Evolutionary conservation across 495 filamentous ascomycete species (phyloP).

Genomic region (Pseudotulostoma volvatum): DNA sequence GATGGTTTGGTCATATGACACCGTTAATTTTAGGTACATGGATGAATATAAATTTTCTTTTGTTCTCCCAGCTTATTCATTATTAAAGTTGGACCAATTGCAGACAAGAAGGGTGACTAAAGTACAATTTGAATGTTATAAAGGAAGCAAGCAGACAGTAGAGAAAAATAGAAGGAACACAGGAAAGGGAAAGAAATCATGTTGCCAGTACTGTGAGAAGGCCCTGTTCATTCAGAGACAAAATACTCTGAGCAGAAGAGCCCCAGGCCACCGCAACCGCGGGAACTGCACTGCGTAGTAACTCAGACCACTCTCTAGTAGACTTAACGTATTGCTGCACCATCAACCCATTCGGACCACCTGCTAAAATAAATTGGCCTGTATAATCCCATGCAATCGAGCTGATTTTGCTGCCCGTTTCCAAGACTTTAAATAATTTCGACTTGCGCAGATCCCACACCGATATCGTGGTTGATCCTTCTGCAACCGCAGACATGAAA

Average conservation of each 20-base stretch:
- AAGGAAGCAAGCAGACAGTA: too few species aligned
- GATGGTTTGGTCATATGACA: too few species aligned
- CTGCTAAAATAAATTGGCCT: constrained; percentile 77
- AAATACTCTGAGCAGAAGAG: constrained; percentile 49
- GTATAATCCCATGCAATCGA: constrained; percentile 82
- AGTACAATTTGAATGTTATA: too few species aligned
- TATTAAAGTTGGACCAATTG: too few species aligned
- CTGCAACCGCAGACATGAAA: constrained; percentile 68
- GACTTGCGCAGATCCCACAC: constrained; percentile 87
- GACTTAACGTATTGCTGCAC: constrained; percentile 78
- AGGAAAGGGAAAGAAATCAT: constrained; percentile 5
- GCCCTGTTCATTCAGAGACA: constrained; percentile 59
- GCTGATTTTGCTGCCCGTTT: constrained; percentile 59
- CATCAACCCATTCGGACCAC: constrained; percentile 62
- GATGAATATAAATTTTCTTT: too few species aligned
- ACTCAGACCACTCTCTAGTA: constrained; percentile 77
- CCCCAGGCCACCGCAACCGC: constrained; percentile 68
- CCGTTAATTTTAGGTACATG: too few species aligned
- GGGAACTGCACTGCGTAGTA: constrained; percentile 55
- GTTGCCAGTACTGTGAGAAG: constrained; percentile 45
- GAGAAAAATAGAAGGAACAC: not conserved
- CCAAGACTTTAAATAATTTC: constrained; percentile 58
- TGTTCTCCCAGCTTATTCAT: too few species aligned
- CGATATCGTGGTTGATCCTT: constrained; percentile 55
- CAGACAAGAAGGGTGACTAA: too few species aligned